These are phyloP conservation scores for Arabidopsis hybrid DNA, from an alignment of 441 rosid species.

Conservation along the genomic window DNA sequence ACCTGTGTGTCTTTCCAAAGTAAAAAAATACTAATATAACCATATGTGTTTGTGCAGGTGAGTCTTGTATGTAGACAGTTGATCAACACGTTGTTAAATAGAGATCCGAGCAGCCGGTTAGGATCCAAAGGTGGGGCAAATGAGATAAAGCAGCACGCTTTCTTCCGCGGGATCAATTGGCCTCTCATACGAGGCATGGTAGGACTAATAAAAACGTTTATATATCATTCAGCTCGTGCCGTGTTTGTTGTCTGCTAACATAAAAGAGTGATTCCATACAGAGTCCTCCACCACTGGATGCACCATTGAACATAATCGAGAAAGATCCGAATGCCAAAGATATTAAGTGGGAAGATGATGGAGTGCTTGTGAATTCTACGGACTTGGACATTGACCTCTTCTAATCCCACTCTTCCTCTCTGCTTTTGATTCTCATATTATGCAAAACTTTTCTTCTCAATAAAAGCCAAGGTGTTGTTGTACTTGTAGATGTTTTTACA, in stretches of 20 bases:
- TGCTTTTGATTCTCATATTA: slow-evolving; percentile 9
- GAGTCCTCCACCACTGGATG: slow-evolving; percentile 82
- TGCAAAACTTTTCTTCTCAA: slow-evolving; percentile 12
- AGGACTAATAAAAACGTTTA: slow-evolving; percentile 26
- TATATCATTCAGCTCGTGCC: neutral
- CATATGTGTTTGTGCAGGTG: slow-evolving; percentile 59
- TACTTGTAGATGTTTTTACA: slow-evolving; percentile 12
- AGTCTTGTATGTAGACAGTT: slow-evolving; percentile 87
- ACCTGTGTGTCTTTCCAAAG: neutral
- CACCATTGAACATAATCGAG: slow-evolving; percentile 58
- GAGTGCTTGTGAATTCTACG: slow-evolving; percentile 65
- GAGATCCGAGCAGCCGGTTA: slow-evolving; percentile 79
- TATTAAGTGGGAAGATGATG: slow-evolving; percentile 86
- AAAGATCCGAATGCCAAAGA: slow-evolving; percentile 72
- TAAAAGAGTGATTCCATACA: slow-evolving; percentile 46
- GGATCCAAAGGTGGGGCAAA: slow-evolving; percentile 85
- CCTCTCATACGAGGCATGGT: slow-evolving; percentile 96
- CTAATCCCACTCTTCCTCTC: slow-evolving; percentile 47
- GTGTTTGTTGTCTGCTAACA: slow-evolving; percentile 17
- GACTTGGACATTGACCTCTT: slow-evolving; percentile 68
- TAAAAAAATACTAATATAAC: neutral
- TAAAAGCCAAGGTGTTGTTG: slow-evolving; percentile 36
- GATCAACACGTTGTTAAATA: slow-evolving; percentile 70
- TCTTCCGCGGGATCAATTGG: slow-evolving; percentile 92
- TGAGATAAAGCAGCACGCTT: slow-evolving; percentile 92